These are phyloP conservation scores for Zymoseptoria tritici DNA, from an alignment of 2,329 filamentous ascomycete species.

Conservation along the genomic window DNA sequence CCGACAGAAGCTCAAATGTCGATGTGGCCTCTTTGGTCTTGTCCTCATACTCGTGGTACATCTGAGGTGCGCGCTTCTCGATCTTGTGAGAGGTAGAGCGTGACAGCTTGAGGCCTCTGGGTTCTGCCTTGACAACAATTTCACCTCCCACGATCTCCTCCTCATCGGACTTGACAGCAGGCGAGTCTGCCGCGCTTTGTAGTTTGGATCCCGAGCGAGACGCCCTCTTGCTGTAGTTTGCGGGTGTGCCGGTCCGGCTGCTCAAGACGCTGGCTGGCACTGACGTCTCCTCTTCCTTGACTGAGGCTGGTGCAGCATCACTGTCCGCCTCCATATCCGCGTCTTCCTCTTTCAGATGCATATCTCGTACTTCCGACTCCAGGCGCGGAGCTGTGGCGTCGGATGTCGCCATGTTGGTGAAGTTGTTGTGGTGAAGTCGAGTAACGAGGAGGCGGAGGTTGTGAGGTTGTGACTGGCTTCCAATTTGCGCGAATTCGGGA, in stretches of 20 bases:
- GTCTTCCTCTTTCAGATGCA: conserved; percentile 39
- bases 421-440: conserved; percentile 20
- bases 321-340: conserved; percentile 24
- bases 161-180: conserved; percentile 33
- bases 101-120: too few relatives aligned
- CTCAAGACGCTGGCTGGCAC: conserved; percentile 13
- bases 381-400: conserved; percentile 32
- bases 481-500: neutral
- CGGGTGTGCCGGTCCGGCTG: conserved; percentile 15
- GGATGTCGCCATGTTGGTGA: conserved; percentile 33
- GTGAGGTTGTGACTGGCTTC: conserved; percentile 10
- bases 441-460: conserved; percentile 17
- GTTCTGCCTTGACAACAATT: conserved; percentile 55
- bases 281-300: conserved; percentile 19
- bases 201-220: conserved; percentile 24
- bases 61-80: conserved; percentile 51
- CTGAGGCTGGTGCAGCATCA: conserved; percentile 13
- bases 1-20: conserved; percentile 71
- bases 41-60: conserved; percentile 71
- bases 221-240: conserved; percentile 9
- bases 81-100: conserved; percentile 69
- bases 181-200: conserved; percentile 27
- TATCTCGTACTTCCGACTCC: conserved; percentile 39
- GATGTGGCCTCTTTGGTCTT: conserved; percentile 67
- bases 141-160: conserved; percentile 54